phyloP scores from a whole-genome alignment of 2,329 filamentous ascomycete species.

The Neonectria faginata region DNA sequence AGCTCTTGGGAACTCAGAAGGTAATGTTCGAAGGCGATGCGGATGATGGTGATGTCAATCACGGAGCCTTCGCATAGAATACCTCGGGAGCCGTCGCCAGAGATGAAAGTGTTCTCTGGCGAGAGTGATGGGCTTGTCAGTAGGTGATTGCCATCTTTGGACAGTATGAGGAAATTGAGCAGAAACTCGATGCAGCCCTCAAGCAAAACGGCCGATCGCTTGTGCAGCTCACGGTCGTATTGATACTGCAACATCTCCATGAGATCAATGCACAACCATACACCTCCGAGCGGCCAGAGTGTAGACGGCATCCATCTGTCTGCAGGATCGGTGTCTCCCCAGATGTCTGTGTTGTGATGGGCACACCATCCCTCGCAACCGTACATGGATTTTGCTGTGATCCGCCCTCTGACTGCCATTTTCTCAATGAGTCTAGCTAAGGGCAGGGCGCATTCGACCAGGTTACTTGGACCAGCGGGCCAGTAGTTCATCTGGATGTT shows the following conservation, averaged over 20 bases:
- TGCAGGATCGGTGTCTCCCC: constrained; percentile 53
- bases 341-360: constrained; percentile 56
- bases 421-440: constrained; percentile 50
- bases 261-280: constrained; percentile 42
- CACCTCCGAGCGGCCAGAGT: constrained; percentile 43
- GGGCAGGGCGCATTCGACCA: constrained; percentile 55
- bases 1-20: constrained; percentile 31
- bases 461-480: constrained; percentile 49
- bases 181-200: constrained; percentile 52
- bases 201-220: constrained; percentile 47
- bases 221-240: constrained; percentile 33
- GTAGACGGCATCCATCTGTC: constrained; percentile 49
- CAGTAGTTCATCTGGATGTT: constrained; percentile 68
- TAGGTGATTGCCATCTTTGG: constrained; percentile 43
- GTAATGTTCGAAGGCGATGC: constrained; percentile 39
- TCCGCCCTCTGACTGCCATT: constrained; percentile 45
- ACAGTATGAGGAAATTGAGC: constrained; percentile 51
- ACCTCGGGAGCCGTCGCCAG: constrained; percentile 23
- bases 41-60: constrained; percentile 40
- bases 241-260: constrained; percentile 43
- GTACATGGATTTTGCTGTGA: constrained; percentile 52
- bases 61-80: constrained; percentile 45
- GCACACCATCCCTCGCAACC: constrained; percentile 52
- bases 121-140: constrained; percentile 45
- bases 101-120: constrained; percentile 42